These are phyloP conservation scores for Chenopodium formosanum DNA, from an alignment of 148 eudicot species.

Conservation along the genomic window DNA sequence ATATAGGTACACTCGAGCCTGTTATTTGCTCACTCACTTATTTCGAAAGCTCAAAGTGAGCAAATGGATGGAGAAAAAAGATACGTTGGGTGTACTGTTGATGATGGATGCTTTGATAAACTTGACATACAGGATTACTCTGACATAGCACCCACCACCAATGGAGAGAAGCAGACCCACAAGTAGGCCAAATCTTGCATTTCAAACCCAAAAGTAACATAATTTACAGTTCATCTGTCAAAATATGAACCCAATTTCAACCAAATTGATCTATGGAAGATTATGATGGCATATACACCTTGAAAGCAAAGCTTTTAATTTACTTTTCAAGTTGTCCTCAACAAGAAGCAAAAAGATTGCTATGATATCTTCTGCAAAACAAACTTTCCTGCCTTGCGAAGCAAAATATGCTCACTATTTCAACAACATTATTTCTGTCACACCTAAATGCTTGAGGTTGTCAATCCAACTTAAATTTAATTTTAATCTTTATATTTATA, in stretches of 20 bases:
- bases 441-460: conserved; percentile 8
- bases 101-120: too few relatives aligned
- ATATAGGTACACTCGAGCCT: too few relatives aligned
- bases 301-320: conserved; percentile 18
- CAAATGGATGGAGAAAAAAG: too few relatives aligned
- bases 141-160: background rate
- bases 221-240: conserved; percentile 9
- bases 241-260: background rate
- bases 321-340: conserved; percentile 13
- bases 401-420: conserved; percentile 31
- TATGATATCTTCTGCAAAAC: background rate
- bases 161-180: background rate
- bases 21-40: too few relatives aligned
- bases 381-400: conserved; percentile 36
- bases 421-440: conserved; percentile 13
- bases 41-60: too few relatives aligned
- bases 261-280: conserved; percentile 6
- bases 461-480: conserved; percentile 10
- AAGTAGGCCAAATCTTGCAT: conserved; percentile 1
- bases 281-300: conserved; percentile 22
- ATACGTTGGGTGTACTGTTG: too few relatives aligned
- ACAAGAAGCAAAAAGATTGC: conserved; percentile 21
- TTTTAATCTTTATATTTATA: conserved; percentile 24
- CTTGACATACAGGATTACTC: background rate
- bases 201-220: background rate